These are phyloP conservation scores for Tetraselmis striata DNA, from an alignment of 139 green algal genomes.

Conservation along the genomic window DNA sequence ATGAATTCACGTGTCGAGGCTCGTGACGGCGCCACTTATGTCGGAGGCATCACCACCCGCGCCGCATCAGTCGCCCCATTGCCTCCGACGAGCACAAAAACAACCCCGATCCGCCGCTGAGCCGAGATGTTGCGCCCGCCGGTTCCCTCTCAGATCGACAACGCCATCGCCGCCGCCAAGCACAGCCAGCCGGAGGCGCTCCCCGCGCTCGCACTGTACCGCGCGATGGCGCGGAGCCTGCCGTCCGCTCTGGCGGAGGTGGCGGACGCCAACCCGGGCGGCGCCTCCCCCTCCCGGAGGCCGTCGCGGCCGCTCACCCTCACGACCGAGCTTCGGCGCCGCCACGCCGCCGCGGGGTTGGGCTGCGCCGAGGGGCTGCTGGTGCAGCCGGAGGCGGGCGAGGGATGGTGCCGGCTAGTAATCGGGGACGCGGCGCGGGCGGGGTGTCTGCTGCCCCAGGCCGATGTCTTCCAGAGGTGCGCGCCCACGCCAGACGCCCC, in stretches of 20 bases:
- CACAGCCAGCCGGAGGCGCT: too few relatives aligned
- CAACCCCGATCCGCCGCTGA: not conserved
- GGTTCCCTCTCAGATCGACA: too few relatives aligned
- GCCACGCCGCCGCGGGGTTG: not conserved
- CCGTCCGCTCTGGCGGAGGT: not conserved
- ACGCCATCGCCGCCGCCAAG: too few relatives aligned
- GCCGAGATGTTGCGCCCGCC: not conserved
- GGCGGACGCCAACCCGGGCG: not conserved
- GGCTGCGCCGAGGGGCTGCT: not conserved
- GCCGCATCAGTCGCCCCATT: not conserved
- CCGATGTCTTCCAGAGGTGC: not conserved
- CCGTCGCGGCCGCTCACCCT: not conserved
- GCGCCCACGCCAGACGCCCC: not conserved
- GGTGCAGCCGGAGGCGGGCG: not conserved
- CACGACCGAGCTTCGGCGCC: not conserved
- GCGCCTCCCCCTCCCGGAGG: not conserved
- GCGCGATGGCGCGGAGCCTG: not conserved
- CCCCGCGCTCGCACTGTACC: not conserved
- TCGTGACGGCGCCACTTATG: too few relatives aligned
- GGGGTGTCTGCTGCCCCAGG: not conserved
- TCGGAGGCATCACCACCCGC: not conserved
- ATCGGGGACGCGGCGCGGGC: not conserved
- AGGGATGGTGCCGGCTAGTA: not conserved
- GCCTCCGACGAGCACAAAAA: not conserved
- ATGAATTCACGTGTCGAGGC: too few relatives aligned